A percentile compares a stretch with the other conserved stretches of the same genome.
Conservation (phyloP, 768 basidiomycete genomes). For the Pleurotus pulmonarius region DNA sequence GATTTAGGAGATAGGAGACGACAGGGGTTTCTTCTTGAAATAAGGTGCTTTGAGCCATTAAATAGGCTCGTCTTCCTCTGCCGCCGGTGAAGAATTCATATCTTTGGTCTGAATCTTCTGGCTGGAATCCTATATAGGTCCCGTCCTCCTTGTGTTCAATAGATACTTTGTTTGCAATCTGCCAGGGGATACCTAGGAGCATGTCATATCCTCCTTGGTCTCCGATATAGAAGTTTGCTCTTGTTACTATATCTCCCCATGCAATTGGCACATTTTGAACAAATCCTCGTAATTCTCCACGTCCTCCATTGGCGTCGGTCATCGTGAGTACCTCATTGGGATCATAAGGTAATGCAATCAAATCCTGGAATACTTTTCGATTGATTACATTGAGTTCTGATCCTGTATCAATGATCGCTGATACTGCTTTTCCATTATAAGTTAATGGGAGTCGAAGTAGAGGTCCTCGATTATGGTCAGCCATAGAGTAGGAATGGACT, state of each 20-base stretch:
- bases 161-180: constrained; percentile 18
- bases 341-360: constrained; percentile 12
- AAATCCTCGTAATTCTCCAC: constrained; percentile 15
- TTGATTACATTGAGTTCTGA: constrained; percentile 21
- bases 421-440: constrained; percentile 8
- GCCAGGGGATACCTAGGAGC: constrained; percentile 21
- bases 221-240: constrained; percentile 19
- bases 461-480: background rate
- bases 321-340: constrained; percentile 9
- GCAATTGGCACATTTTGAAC: constrained; percentile 15
- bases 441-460: constrained; percentile 13
- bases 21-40: background rate
- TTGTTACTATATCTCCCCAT: constrained; percentile 17
- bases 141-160: constrained; percentile 22
- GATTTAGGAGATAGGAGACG: too few relatives aligned
- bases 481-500: too few relatives aligned
- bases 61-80: background rate
- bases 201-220: constrained; percentile 15
- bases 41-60: background rate
- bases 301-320: constrained; percentile 25
- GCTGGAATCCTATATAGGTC: constrained; percentile 19
- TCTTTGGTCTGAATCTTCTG: background rate
- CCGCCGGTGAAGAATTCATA: background rate
- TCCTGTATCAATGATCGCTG: constrained; percentile 22
- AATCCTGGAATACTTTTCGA: constrained; percentile 5